Evolutionary conservation across 73 alveolate species (phyloP).

Genomic region (Tetrahymena borealis): DNA sequence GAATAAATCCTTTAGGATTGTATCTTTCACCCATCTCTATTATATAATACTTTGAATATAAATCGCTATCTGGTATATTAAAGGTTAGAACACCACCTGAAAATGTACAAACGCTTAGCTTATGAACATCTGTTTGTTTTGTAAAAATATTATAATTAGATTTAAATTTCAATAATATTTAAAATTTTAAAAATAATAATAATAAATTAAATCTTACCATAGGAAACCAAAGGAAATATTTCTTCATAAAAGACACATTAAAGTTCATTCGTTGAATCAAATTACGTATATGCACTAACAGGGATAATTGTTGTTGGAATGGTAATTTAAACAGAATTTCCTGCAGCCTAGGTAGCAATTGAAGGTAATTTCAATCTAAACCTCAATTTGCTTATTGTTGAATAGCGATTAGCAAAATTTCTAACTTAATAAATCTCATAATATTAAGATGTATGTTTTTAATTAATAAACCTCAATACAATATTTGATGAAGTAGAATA

Average conservation of each 20-base stretch:
- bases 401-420: neutral
- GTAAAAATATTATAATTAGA: neutral
- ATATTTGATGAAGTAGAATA: neutral
- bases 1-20: neutral
- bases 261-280: neutral
- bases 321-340: neutral
- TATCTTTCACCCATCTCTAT: neutral
- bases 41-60: neutral
- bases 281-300: neutral
- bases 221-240: neutral
- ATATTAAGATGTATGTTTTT: neutral
- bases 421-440: neutral
- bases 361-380: neutral
- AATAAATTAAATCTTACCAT: neutral
- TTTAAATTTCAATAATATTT: neutral
- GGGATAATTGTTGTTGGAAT: neutral
- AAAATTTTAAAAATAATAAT: neutral
- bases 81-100: neutral
- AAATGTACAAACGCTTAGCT: neutral
- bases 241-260: neutral
- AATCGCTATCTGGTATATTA: neutral
- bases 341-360: neutral
- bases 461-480: neutral
- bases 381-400: neutral
- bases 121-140: neutral